Conservation (phyloP, 2,329 filamentous ascomycete genomes). For the Penicillium sp. region DNA sequence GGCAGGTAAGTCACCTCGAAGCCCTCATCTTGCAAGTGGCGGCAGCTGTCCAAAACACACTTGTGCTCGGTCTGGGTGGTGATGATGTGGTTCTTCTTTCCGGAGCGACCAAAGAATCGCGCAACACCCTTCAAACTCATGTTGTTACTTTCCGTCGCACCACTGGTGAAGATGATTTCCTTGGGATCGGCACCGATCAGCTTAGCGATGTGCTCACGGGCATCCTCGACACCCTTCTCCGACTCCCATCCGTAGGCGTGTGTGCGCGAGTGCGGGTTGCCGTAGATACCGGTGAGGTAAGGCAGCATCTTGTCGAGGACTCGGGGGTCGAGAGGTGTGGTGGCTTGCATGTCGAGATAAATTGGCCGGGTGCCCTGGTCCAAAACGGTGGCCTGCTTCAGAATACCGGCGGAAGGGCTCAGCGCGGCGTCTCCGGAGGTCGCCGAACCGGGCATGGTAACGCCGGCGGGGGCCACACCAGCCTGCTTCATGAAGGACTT, state of each 20-base stretch:
- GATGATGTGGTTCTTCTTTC: constrained; percentile 98
- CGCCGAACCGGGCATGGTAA: constrained; percentile 61
- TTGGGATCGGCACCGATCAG: constrained; percentile 94
- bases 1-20: constrained; percentile 97
- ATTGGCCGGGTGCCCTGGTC: constrained; percentile 91
- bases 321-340: constrained; percentile 89
- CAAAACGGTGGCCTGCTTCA: constrained; percentile 91
- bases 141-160: constrained; percentile 97
- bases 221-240: constrained; percentile 87
- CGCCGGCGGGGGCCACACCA: constrained; percentile 55
- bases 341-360: constrained; percentile 98
- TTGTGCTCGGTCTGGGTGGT: constrained; percentile 98
- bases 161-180: constrained; percentile 98
- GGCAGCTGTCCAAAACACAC: constrained; percentile 95
- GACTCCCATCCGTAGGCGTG: constrained; percentile 99
- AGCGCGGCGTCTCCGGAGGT: constrained; percentile 67
- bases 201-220: constrained; percentile 76
- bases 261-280: constrained; percentile 95
- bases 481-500: constrained; percentile 69
- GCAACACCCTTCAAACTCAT: constrained; percentile 99
- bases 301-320: constrained; percentile 97
- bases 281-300: constrained; percentile 88
- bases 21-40: constrained; percentile 94
- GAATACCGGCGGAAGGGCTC: constrained; percentile 77
- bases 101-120: constrained; percentile 85